phyloP scores from a whole-genome alignment of 805 yeast species.

The Blastobotrys terrestris region DNA sequence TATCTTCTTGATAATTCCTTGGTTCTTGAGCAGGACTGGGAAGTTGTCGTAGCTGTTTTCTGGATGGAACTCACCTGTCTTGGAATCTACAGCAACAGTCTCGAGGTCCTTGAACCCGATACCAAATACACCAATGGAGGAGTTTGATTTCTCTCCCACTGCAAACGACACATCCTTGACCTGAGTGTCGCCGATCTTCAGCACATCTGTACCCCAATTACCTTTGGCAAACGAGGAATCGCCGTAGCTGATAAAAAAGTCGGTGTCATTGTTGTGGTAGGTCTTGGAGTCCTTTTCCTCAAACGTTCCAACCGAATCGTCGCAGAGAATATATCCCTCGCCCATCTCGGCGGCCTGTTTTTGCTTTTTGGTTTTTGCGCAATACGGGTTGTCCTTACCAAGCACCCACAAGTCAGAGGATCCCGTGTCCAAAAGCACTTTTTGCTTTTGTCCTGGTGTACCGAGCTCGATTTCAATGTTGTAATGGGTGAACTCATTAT shows the following conservation, averaged over 20 bases:
- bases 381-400: conserved; percentile 41
- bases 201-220: conserved; percentile 56
- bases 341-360: background rate
- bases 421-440: conserved; percentile 65
- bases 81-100: conserved; percentile 7
- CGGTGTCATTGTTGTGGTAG: conserved; percentile 17
- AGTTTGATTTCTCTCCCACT: conserved; percentile 52
- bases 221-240: conserved; percentile 50
- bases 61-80: background rate
- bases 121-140: conserved; percentile 33
- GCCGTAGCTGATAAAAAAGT: conserved; percentile 29
- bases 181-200: conserved; percentile 41
- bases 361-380: conserved; percentile 27
- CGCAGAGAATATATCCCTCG: conserved; percentile 7
- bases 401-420: conserved; percentile 70
- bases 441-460: conserved; percentile 46
- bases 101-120: conserved; percentile 16
- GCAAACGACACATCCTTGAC: conserved; percentile 37
- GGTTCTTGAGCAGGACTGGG: conserved; percentile 31
- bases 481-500: conserved; percentile 26
- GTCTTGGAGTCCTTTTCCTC: conserved; percentile 27
- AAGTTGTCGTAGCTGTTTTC: conserved; percentile 19
- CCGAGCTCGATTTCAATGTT: conserved; percentile 41
- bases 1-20: conserved; percentile 35
- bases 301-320: conserved; percentile 28